These are phyloP conservation scores for Rhizophora mangle DNA, from an alignment of 345 rosid species.

Conservation along the genomic window DNA sequence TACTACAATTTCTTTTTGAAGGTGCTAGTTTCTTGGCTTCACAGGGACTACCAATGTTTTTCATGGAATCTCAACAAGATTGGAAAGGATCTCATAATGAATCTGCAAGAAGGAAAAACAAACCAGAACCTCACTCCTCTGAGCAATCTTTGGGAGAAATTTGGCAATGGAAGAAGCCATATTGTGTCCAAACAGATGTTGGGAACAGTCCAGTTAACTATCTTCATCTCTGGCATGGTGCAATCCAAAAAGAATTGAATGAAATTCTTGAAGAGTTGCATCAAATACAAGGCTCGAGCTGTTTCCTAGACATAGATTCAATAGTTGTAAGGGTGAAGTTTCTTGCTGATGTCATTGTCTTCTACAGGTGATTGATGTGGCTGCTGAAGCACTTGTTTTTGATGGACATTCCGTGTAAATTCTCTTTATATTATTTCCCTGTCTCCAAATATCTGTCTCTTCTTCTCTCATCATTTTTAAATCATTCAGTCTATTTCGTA, in stretches of 20 bases:
- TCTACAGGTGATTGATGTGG: conserved; percentile 52
- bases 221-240: conserved; percentile 54
- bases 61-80: conserved; percentile 21
- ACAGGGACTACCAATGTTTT: conserved; percentile 24
- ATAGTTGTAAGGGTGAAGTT: conserved; percentile 50
- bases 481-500: background rate
- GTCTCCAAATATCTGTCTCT: background rate
- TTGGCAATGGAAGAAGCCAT: conserved; percentile 25
- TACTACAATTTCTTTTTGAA: conserved; percentile 27
- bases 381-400: conserved; percentile 14
- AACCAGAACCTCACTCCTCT: conserved; percentile 18
- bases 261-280: conserved; percentile 44
- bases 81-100: conserved; percentile 25
- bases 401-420: background rate
- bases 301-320: conserved; percentile 34
- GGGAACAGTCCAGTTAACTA: conserved; percentile 33
- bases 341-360: conserved; percentile 57
- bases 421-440: background rate
- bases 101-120: conserved; percentile 22
- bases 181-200: conserved; percentile 15
- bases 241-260: conserved; percentile 52
- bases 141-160: conserved; percentile 31
- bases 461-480: background rate
- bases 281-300: conserved; percentile 37
- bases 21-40: conserved; percentile 60